Conservation (phyloP, 2,329 filamentous ascomycete species). For the Penicillium digitatum region DNA sequence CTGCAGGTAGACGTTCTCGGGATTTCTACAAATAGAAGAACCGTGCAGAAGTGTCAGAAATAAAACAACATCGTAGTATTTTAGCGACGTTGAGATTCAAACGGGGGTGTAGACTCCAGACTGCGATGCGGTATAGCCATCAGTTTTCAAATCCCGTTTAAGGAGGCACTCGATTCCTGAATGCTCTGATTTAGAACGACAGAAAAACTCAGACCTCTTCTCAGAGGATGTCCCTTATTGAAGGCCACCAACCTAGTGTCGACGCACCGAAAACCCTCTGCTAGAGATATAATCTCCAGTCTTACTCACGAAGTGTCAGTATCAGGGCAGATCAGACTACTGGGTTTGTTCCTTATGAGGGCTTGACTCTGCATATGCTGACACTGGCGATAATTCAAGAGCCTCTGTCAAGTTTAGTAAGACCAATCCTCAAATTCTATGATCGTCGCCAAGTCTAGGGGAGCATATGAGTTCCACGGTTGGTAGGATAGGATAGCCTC, state of each 20-base stretch:
- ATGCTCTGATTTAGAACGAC: too few species aligned
- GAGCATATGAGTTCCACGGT: constrained; percentile 31
- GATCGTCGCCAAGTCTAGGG: constrained; percentile 27
- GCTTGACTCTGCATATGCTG: background rate
- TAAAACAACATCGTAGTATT: too few species aligned
- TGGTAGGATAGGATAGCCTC: constrained; percentile 23
- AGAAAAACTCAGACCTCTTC: background rate
- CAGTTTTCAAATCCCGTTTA: too few species aligned
- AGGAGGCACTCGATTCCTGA: too few species aligned
- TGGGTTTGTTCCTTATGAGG: constrained; percentile 20
- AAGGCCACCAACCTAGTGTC: too few species aligned
- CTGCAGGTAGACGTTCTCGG: too few species aligned
- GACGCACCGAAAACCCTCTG: constrained; percentile 43
- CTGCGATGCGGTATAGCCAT: too few species aligned
- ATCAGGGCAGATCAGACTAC: constrained; percentile 26
- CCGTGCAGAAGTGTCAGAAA: too few species aligned
- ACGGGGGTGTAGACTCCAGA: too few species aligned
- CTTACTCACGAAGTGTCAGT: constrained; percentile 22
- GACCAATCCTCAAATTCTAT: constrained; percentile 24
- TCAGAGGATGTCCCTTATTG: background rate
- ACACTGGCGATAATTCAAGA: background rate
- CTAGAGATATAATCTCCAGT: constrained; percentile 38
- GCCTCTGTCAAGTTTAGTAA: constrained; percentile 34
- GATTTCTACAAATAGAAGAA: too few species aligned
- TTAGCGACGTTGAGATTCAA: too few species aligned